Evolutionary conservation across 169 alveolate species (phyloP), one percentile per base, ranked within the genome.

Genomic region (Neospora caninum): DNA sequence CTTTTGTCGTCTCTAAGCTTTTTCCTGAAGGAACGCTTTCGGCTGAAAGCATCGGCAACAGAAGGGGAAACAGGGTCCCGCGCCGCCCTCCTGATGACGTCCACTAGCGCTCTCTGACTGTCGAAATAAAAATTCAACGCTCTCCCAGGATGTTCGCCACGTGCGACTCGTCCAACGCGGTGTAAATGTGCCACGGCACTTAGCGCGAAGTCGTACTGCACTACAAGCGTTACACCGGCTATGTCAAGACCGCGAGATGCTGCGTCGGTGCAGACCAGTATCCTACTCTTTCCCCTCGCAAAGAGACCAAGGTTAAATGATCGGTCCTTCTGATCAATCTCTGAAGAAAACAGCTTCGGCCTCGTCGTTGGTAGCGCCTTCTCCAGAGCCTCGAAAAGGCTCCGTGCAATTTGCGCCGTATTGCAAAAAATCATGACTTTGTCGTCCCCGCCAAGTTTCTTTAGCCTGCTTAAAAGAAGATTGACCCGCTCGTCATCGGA

Each of bases 21-120:
- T 49, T 91, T 91, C 41, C 94, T 91, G 89, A 91, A 91, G 34
- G 94, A 91, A 6, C 94, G 82, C 84, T 80, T 91, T 18, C 94
- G 94, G 54, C 94, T 91, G 89, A 91, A 91, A 29, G 94, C 94
- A 45, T 53, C 94, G 13, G 94, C 94, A 25, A 91, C 78, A 36
- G 94, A 91, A 10, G 88, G 45, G 43, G 80, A 43, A 27, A 9
- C 41, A 20, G 94, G 73, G 27, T 80, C 88, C n/a, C 49, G 49
- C 36, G 88, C 88, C 43, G 94, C 94, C 67, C 64, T 64, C 34
- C 80, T 45, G 9, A 91, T n/a, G 36, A 80, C 89, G 38, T n/a
- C 89, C 29, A 91, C 94, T 10, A 91, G 94, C 39, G 29, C 58
- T 78, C 73, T 70, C 82, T 78, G 88, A 38, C 29, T 53, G 45